Base-by-base conservation (phyloP, 2,329 filamentous ascomycete genomes). In the Sarocladiaceae sp. region DNA sequence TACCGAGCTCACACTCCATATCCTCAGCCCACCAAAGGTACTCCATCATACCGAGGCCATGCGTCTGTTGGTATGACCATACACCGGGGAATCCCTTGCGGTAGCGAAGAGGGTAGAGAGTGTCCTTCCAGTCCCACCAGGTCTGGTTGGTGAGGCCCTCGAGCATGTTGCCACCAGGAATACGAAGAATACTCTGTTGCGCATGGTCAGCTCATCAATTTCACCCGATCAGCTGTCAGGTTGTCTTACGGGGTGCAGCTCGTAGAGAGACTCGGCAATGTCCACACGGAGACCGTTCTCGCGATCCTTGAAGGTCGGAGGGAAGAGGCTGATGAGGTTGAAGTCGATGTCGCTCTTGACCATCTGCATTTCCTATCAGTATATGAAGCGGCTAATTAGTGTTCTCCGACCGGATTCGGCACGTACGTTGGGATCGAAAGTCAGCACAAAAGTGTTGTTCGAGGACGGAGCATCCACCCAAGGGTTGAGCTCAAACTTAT, bases 141-240 rank as follows among this genome's bases (percentile, higher is more conserved):
- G 66, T 70, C 37, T 59, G 60, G 55, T 72, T 70, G 22, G 66
- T 71, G 44, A 66, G 60, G 0, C 76, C 76, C 59, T 78, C 75
- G 2, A 86, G 65, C 69, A 83, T 84, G 61, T 84, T 85, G 8
- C 82, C 84, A 5, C 85, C 85, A 0, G 84, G 84, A 53, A 86
- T 79, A 15, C 85, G 76, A 40, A 88, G 73, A 58, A 86, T 78
- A n/a, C 73, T 75, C 66, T 69, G 20, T 26, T 17, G 18, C 31
- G 10, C 6, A 4, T 4, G 20, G 29, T 50, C 20, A 50, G 47
- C 15, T n/a, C 10, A 10, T 22, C n/a, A 7, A 17, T 23, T 20
- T 22, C 4, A 15, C 18, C 42, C 23, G 13, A 22, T 46, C 6
- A 2, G 18, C 26, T 18, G 23, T 13, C 23, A 37, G 12, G 17